These are phyloP conservation scores for Begonia loranthoides DNA, from an alignment of 306 rosid genomes.

Conservation along the genomic window DNA sequence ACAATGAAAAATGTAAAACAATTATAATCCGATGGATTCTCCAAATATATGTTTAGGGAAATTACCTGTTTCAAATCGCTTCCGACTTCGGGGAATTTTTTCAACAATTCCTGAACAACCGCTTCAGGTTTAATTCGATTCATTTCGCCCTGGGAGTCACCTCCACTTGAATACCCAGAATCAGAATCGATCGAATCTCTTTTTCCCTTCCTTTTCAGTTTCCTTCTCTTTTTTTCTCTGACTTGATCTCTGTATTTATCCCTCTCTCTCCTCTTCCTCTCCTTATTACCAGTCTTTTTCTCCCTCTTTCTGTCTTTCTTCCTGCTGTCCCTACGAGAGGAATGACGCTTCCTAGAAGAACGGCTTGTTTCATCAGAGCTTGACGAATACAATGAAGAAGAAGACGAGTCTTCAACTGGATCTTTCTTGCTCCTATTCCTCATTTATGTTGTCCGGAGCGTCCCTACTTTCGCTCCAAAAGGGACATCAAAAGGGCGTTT, in stretches of 20 bases:
- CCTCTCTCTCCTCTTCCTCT: slow-evolving; percentile 28
- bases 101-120: slow-evolving; percentile 35
- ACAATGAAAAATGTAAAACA: not conserved
- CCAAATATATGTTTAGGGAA: too few species aligned
- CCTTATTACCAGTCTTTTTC: slow-evolving; percentile 27
- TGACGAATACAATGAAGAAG: slow-evolving; percentile 30
- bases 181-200: slow-evolving; percentile 25
- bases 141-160: slow-evolving; percentile 20
- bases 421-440: slow-evolving; percentile 36
- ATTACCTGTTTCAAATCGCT: slow-evolving; percentile 64
- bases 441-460: slow-evolving; percentile 15
- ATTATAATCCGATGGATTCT: not conserved
- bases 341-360: slow-evolving; percentile 35
- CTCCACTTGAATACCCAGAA: slow-evolving; percentile 15
- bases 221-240: slow-evolving; percentile 28
- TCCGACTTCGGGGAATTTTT: slow-evolving; percentile 54
- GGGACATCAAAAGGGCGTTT: too few species aligned
- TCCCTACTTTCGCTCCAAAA: too few species aligned
- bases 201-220: slow-evolving; percentile 19
- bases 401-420: slow-evolving; percentile 19
- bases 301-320: slow-evolving; percentile 37
- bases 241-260: slow-evolving; percentile 20
- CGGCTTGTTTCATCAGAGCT: slow-evolving; percentile 35
- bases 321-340: slow-evolving; percentile 30
- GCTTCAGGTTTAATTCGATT: slow-evolving; percentile 31